phyloP scores from a whole-genome alignment of 2,329 filamentous ascomycete species.

The Corynespora cassiicola region DNA sequence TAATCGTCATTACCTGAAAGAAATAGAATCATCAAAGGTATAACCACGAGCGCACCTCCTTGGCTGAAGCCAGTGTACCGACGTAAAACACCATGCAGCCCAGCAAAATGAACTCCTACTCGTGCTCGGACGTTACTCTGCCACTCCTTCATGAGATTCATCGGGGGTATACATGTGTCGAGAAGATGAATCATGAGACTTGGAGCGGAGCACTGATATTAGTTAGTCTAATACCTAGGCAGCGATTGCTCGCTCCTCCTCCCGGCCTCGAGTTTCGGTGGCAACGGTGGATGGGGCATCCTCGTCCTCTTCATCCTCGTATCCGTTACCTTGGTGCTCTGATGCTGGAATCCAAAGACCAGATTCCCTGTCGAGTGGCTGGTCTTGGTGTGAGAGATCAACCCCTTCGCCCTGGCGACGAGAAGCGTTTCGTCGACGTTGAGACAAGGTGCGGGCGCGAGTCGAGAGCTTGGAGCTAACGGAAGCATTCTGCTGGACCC shows the following conservation, averaged over 20 bases:
- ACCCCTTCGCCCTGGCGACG: slow-evolving; percentile 73
- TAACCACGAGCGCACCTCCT: too few relatives aligned
- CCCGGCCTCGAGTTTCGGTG: slow-evolving; percentile 53
- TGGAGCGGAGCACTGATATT: slow-evolving; percentile 22
- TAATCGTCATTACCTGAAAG: too few relatives aligned
- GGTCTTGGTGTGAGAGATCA: slow-evolving; percentile 84
- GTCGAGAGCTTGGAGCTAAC: slow-evolving; percentile 87
- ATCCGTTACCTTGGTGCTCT: slow-evolving; percentile 67
- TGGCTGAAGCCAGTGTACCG: too few relatives aligned
- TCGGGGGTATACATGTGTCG: slow-evolving; percentile 43
- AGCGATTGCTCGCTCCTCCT: slow-evolving; percentile 52
- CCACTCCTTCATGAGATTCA: slow-evolving; percentile 24
- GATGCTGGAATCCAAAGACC: slow-evolving; percentile 80
- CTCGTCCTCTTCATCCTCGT: slow-evolving; percentile 67
- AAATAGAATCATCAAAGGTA: too few relatives aligned
- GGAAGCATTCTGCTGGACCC: slow-evolving; percentile 88
- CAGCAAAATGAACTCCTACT: too few relatives aligned
- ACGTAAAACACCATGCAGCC: too few relatives aligned
- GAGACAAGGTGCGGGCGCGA: slow-evolving; percentile 85
- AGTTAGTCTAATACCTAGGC: slow-evolving; percentile 32
- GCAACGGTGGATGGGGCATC: slow-evolving; percentile 54
- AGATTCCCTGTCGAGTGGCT: slow-evolving; percentile 77
- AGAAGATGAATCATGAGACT: slow-evolving; percentile 30
- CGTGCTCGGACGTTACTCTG: too few relatives aligned
- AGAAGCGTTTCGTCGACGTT: slow-evolving; percentile 73